These are phyloP conservation scores for Candida incommunis DNA, from an alignment of 805 yeast genomes.

Conservation along the genomic window DNA sequence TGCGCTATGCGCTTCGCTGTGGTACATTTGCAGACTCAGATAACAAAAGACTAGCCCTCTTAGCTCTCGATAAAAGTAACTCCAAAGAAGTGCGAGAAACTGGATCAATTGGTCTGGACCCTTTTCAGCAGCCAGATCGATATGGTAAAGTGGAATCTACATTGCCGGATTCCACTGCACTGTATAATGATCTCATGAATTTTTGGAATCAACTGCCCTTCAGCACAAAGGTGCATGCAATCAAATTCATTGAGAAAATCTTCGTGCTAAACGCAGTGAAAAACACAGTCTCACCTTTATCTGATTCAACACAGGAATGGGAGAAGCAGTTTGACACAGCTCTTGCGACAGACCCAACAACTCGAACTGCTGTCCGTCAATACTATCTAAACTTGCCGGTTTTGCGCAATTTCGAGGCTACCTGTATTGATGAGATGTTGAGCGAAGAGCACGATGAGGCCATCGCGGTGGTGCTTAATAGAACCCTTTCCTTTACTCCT, in stretches of 20 bases:
- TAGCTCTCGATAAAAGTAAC: conserved; percentile 45
- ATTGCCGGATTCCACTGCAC: neutral
- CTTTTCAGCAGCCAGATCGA: conserved; percentile 25
- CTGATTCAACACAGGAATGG: conserved; percentile 43
- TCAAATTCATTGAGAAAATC: conserved; percentile 41
- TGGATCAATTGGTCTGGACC: conserved; percentile 66
- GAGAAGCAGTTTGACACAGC: conserved; percentile 52
- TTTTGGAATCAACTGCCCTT: conserved; percentile 4
- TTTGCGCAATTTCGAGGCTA: neutral
- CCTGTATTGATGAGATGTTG: neutral
- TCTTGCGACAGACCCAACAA: conserved; percentile 42
- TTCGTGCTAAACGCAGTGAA: conserved; percentile 50
- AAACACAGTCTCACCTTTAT: conserved; percentile 37
- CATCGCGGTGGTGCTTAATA: neutral
- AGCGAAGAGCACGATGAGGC: neutral
- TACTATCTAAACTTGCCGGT: conserved; percentile 2
- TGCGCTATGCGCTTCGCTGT: conserved; percentile 49
- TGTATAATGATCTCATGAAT: neutral
- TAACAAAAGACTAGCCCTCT: conserved; percentile 51
- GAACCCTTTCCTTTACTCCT: neutral
- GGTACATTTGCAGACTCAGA: conserved; percentile 54
- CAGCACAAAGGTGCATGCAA: conserved; percentile 21
- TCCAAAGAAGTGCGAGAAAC: conserved; percentile 69
- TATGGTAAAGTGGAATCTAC: neutral
- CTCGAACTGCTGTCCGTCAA: conserved; percentile 21